phyloP scores from a whole-genome alignment of 140 eudicot species.

The Flaveria floridana region DNA sequence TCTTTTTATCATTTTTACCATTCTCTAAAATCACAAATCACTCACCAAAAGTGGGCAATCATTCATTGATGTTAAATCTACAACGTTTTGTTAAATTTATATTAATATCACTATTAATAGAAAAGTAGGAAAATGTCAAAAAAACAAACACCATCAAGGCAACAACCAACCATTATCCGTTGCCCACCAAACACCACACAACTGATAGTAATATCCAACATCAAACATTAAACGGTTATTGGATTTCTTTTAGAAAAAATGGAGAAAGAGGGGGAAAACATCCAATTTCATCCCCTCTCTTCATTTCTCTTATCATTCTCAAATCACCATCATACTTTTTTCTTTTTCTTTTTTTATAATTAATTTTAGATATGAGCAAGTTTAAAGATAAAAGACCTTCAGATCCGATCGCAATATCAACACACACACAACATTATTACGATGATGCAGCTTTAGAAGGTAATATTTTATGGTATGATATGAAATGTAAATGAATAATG shows the following conservation, averaged over 20 bases:
- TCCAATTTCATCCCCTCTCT: conserved; percentile 21
- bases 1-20: no score
- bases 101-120: background rate
- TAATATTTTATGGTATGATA: conserved; percentile 21
- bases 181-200: conserved; percentile 35
- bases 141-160: conserved; percentile 33
- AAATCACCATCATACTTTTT: conserved; percentile 23
- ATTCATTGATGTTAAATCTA: no score
- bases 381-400: conserved; percentile 51
- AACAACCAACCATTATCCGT: conserved; percentile 46
- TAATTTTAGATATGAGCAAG: conserved; percentile 42
- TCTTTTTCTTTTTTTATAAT: conserved; percentile 2
- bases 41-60: no score
- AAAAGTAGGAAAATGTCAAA: conserved; percentile 28
- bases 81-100: no score
- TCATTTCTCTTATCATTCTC: conserved; percentile 24
- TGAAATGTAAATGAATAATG: background rate
- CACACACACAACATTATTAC: conserved; percentile 27
- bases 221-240: conserved; percentile 26
- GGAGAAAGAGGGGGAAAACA: conserved; percentile 27
- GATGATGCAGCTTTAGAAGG: conserved; percentile 85
- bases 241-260: background rate
- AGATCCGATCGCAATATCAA: conserved; percentile 34
- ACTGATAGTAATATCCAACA: conserved; percentile 26
- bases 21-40: no score